Evolutionary conservation across 257 asterid genomes (phyloP).

Genomic region (Osmanthus fragrans): DNA sequence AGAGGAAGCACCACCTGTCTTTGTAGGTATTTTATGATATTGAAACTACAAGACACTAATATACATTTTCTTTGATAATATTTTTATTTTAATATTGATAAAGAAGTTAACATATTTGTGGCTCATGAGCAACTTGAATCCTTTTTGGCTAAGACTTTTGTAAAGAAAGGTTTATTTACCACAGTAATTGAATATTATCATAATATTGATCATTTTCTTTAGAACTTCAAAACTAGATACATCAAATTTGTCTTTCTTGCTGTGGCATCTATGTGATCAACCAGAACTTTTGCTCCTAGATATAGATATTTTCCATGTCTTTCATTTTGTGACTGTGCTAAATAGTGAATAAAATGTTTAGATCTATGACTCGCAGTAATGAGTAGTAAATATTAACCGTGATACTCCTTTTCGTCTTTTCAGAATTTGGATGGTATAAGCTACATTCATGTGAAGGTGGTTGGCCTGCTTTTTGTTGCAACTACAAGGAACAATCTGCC

Average conservation of each 20-base stretch:
- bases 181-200: background rate
- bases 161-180: background rate
- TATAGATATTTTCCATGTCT: slow-evolving; percentile 13
- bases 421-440: slow-evolving; percentile 97
- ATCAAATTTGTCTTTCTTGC: slow-evolving; percentile 7
- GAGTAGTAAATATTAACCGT: slow-evolving; percentile 26
- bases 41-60: slow-evolving; percentile 1
- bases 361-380: background rate
- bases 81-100: background rate
- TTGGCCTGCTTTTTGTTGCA: slow-evolving; percentile 93
- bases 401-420: slow-evolving; percentile 26
- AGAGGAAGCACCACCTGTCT: slow-evolving; percentile 99
- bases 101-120: slow-evolving; percentile 8
- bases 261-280: background rate
- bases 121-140: slow-evolving; percentile 1
- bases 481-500: slow-evolving; percentile 85
- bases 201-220: background rate
- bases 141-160: background rate
- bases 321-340: background rate
- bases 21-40: slow-evolving; percentile 72
- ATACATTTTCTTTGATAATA: background rate
- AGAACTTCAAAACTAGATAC: slow-evolving; percentile 9
- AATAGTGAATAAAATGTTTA: slow-evolving; percentile 4
- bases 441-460: slow-evolving; percentile 97
- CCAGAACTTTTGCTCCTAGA: slow-evolving; percentile 2